Evolutionary conservation across 352 stramenopile genomes (phyloP).

Genomic region (Phytophthora sp.): DNA sequence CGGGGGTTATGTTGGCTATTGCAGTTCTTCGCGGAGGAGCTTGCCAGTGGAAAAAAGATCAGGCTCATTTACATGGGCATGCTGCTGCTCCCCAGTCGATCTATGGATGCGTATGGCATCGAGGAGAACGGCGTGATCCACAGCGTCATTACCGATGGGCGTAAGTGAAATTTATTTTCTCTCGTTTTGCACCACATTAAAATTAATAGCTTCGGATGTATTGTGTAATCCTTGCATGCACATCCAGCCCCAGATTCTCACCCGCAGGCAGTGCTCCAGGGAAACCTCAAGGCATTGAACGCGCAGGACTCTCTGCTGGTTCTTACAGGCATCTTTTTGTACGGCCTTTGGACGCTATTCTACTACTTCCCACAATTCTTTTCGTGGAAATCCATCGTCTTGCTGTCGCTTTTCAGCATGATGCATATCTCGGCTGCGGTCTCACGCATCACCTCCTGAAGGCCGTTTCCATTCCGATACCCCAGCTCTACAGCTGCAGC

Average conservation of each 20-base stretch:
- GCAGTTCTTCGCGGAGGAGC: conserved; percentile 71
- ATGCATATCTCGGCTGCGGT: conserved; percentile 66
- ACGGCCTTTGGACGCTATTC: conserved; percentile 78
- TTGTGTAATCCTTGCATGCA: conserved; percentile 24
- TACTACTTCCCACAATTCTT: conserved; percentile 84
- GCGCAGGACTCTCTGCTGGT: conserved; percentile 65
- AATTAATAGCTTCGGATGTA: conserved; percentile 21
- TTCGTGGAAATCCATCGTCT: conserved; percentile 74
- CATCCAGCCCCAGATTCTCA: conserved; percentile 54
- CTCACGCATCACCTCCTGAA: conserved; percentile 54
- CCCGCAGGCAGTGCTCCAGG: conserved; percentile 43
- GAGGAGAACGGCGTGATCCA: conserved; percentile 81
- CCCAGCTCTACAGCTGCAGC: too few species aligned
- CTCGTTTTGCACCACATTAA: conserved; percentile 16
- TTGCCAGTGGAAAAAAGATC: conserved; percentile 64
- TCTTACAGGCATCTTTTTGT: conserved; percentile 69
- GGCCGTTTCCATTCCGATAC: background rate
- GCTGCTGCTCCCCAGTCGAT: conserved; percentile 62
- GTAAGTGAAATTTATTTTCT: conserved; percentile 45
- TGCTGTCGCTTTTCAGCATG: conserved; percentile 66
- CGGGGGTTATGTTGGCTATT: background rate
- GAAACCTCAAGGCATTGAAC: conserved; percentile 65
- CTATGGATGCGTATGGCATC: conserved; percentile 82
- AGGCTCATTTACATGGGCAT: conserved; percentile 86
- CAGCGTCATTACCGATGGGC: conserved; percentile 70